phyloP scores from a whole-genome alignment of 768 basidiomycete genomes.

The Dacryopinax primogenitus region DNA sequence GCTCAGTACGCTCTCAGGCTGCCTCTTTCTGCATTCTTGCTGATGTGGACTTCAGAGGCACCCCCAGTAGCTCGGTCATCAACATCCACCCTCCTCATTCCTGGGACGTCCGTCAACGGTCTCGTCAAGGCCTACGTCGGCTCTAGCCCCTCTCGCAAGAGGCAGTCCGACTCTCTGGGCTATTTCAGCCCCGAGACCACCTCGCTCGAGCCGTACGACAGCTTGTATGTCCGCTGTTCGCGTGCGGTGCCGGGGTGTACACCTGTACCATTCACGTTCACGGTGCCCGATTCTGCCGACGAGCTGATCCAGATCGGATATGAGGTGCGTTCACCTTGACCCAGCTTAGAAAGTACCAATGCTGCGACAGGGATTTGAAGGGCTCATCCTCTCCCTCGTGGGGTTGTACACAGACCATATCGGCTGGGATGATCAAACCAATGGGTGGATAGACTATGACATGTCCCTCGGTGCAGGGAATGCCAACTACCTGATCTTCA shows the following conservation, averaged over 20 bases:
- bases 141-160: neutral
- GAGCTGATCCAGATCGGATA: slow-evolving; percentile 8
- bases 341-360: neutral
- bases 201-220: neutral
- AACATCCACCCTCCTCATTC: neutral
- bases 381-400: neutral
- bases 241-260: neutral
- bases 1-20: neutral
- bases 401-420: neutral
- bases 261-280: neutral
- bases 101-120: neutral
- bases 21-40: neutral
- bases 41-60: neutral
- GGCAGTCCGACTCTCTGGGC: neutral
- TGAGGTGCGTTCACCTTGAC: neutral
- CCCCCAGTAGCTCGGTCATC: neutral
- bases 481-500: neutral
- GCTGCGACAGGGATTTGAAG: neutral
- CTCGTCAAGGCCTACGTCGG: neutral
- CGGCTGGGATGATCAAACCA: neutral
- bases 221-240: neutral
- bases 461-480: slow-evolving; percentile 1
- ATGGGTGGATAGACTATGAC: neutral
- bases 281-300: neutral
- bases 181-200: neutral